Evolutionary conservation across 352 stramenopile species (phyloP), one percentile per base, ranked within the genome.

Genomic region (Thraustotheca clavata): DNA sequence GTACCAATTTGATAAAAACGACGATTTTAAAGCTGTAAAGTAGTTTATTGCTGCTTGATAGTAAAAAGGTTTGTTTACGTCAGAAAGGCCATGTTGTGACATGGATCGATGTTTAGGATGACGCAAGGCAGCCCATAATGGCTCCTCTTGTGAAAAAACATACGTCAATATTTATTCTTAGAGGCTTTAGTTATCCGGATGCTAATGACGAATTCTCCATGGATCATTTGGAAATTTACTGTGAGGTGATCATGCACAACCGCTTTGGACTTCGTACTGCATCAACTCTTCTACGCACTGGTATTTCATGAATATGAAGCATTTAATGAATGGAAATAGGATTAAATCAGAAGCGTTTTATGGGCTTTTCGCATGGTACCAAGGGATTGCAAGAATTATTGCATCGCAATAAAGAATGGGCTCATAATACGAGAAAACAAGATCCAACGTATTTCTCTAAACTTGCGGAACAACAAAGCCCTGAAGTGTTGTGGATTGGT

Each of bases 401-500:
- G 18, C 57, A 65, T 9, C 57, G 57, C 69, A 91, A 91, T 71
- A 81, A 80, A 49, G 83, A 84, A 68, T 92, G 83, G 83, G 73
- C 79, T 50, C 70, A 86, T 33, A 73, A 79, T 60, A 88, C 85
- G 71, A 88, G 86, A 68, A 63, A 83, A 49, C 68, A 86, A 59
- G 75, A 90, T 59, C 79, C 83, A 1, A 79, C 87, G 63, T 91
- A 89, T 76, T 93, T 93, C 52, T 73, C 85, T 62, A 87, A 89
- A 69, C 86, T 88, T 50, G 76, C 73, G 12, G 69, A 75, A 36
- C 76, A 76, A 9, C 88, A 96, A 69, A 80, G 89, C 46, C 88
- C 88, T 36, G 76, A 94, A 73, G 94, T 94, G 62, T 67, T 96
- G n/a, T 95, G 86, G 79, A 95, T 96, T 69, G 87, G 57, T 65